These are phyloP conservation scores for Anastatica hierochuntica DNA, from an alignment of 345 rosid species.

Conservation along the genomic window DNA sequence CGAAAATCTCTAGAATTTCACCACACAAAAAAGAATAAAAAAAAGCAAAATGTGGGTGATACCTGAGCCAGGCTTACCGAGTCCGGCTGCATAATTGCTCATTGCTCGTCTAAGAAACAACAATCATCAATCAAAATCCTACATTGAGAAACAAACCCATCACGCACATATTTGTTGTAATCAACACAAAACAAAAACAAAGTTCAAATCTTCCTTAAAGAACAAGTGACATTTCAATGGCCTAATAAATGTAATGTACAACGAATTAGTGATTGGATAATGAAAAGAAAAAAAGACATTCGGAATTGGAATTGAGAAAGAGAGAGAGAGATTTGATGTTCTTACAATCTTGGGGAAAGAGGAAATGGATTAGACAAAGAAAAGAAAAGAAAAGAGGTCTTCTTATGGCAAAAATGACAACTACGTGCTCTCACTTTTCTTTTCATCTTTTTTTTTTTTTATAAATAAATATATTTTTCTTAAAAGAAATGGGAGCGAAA, in stretches of 20 bases:
- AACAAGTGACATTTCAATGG: too few species aligned
- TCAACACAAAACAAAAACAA: background rate
- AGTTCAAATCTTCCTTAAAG: too few species aligned
- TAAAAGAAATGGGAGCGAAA: too few species aligned
- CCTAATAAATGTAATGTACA: too few species aligned
- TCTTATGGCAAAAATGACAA: background rate
- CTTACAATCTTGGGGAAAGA: conserved; percentile 15
- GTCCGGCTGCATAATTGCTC: conserved; percentile 26
- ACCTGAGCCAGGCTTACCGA: conserved; percentile 29
- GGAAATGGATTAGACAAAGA: background rate
- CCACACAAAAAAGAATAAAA: background rate
- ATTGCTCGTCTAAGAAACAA: conserved; percentile 18
- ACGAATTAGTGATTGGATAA: too few species aligned
- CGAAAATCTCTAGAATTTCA: background rate
- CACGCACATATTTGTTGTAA: background rate
- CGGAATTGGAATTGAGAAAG: background rate
- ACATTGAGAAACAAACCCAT: background rate
- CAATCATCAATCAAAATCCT: conserved; percentile 21
- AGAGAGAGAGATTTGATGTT: conserved; percentile 8
- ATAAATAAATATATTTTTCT: too few species aligned
- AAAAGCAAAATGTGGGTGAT: background rate
- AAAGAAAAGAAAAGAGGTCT: background rate
- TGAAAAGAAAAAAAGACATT: background rate
- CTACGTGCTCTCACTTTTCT: too few species aligned
- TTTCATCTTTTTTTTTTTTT: too few species aligned